These are phyloP conservation scores for Phytophthora quininea DNA, from an alignment of 352 stramenopile genomes.

Conservation along the genomic window DNA sequence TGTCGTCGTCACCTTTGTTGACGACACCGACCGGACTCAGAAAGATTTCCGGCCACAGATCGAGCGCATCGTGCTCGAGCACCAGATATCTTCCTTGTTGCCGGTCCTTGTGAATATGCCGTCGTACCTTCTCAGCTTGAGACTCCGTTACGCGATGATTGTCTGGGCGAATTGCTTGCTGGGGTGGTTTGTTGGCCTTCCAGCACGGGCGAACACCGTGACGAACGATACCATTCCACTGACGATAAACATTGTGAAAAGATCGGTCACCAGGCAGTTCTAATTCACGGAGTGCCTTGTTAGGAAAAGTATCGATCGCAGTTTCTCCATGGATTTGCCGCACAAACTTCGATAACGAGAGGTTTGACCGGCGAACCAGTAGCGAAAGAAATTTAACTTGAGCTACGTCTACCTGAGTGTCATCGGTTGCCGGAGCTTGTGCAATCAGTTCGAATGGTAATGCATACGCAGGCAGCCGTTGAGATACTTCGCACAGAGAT, in stretches of 20 bases:
- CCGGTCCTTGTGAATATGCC: background rate
- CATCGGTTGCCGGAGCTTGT: background rate
- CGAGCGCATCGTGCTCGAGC: background rate
- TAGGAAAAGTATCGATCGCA: background rate
- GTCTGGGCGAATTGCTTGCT: background rate
- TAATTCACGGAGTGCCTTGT: background rate
- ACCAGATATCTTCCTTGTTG: slow-evolving; percentile 1
- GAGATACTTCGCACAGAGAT: no score
- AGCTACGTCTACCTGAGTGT: background rate
- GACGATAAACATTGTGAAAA: background rate
- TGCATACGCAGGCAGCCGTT: no score
- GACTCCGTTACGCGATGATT: background rate
- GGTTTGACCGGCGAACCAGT: background rate
- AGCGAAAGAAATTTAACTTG: background rate
- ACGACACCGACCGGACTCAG: slow-evolving; percentile 5
- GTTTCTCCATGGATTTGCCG: background rate
- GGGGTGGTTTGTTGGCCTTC: background rate
- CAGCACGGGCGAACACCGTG: background rate
- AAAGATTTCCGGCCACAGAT: slow-evolving; percentile 4
- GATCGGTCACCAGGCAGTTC: background rate
- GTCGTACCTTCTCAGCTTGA: background rate
- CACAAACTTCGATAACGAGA: background rate
- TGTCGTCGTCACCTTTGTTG: background rate
- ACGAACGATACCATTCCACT: background rate
- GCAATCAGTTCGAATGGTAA: no score